A percentile compares a stretch with the other conserved stretches of the same genome.
These are phyloP conservation scores for Tulasnella calospora DNA, from an alignment of 768 basidiomycete species.

Conservation along the genomic window DNA sequence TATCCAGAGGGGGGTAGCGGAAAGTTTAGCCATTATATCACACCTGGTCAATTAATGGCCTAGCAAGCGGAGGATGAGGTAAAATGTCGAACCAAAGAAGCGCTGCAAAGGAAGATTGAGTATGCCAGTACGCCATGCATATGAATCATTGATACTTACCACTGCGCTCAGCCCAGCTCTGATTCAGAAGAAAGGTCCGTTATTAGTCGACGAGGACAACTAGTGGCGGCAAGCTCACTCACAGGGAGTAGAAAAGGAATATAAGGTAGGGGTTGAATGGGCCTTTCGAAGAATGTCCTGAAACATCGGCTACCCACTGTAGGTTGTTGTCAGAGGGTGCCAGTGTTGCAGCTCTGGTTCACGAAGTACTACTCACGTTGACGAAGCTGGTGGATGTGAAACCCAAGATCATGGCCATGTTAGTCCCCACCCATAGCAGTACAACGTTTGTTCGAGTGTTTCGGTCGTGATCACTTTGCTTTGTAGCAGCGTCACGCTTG, in stretches of 20 bases:
- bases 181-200: neutral
- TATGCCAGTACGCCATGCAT: neutral
- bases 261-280: constrained; percentile 86
- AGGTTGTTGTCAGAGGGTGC: constrained; percentile 1
- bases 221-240: neutral
- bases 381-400: constrained; percentile 74
- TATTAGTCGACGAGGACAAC: neutral
- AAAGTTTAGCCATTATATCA: neutral
- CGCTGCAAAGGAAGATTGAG: constrained; percentile 16
- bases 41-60: constrained; percentile 24
- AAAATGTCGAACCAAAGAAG: constrained; percentile 22
- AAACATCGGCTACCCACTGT: constrained; percentile 20
- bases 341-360: neutral
- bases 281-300: constrained; percentile 34
- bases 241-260: constrained; percentile 66
- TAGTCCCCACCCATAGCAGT: constrained; percentile 75
- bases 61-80: constrained; percentile 22
- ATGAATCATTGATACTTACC: neutral
- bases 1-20: neutral
- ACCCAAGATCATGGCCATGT: constrained; percentile 57
- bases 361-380: constrained; percentile 26
- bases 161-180: constrained; percentile 21
- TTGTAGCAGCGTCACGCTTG: constrained; percentile 80
- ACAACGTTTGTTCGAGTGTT: constrained; percentile 83
- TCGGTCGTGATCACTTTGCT: constrained; percentile 81